Evolutionary conservation across 805 yeast species (phyloP).

Genomic region (Ogataea dorogensis): DNA sequence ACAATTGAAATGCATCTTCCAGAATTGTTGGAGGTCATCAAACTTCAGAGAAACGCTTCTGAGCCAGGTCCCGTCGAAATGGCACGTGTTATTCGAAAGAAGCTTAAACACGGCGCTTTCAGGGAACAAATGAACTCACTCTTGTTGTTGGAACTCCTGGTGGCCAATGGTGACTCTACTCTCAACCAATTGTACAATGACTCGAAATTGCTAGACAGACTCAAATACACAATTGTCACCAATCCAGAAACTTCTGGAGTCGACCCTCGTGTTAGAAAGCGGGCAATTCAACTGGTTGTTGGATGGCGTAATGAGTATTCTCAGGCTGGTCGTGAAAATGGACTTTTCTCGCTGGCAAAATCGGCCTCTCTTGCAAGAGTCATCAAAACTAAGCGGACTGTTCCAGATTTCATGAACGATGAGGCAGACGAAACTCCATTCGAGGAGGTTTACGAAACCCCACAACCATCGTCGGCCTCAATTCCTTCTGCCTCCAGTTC

Average conservation of each 20-base stretch:
- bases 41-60: conserved; percentile 28
- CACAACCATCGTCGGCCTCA: background rate
- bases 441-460: conserved; percentile 31
- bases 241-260: conserved; percentile 28
- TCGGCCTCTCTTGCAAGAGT: conserved; percentile 37
- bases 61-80: conserved; percentile 64
- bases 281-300: conserved; percentile 49
- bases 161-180: conserved; percentile 50
- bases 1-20: conserved; percentile 45
- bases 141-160: conserved; percentile 52
- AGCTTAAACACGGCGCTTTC: conserved; percentile 76
- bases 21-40: conserved; percentile 56
- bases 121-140: conserved; percentile 68
- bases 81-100: conserved; percentile 87
- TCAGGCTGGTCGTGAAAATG: conserved; percentile 47
- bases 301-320: conserved; percentile 67
- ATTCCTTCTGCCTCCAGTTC: background rate
- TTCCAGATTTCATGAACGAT: conserved; percentile 49
- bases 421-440: conserved; percentile 44
- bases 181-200: conserved; percentile 60
- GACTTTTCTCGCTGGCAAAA: conserved; percentile 46
- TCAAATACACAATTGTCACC: conserved; percentile 48
- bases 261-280: conserved; percentile 44
- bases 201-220: conserved; percentile 60
- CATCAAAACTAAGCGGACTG: conserved; percentile 15